These are phyloP conservation scores for Aspergillus mulundensis DNA, from an alignment of 495 filamentous ascomycete genomes.

Conservation along the genomic window DNA sequence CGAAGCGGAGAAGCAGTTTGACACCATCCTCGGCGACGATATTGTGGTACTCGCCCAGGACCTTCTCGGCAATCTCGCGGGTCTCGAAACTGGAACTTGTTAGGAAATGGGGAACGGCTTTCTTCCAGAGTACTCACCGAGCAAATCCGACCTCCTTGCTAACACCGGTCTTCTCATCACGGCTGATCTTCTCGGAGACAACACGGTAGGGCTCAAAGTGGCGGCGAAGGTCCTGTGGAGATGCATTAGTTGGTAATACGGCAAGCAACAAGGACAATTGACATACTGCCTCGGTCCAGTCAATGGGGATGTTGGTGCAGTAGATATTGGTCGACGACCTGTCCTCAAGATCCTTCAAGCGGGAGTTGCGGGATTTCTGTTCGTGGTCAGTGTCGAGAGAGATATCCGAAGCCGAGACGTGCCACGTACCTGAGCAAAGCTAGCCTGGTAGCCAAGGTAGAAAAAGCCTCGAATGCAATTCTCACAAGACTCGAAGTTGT, in stretches of 20 bases:
- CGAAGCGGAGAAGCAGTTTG: slow-evolving; percentile 88
- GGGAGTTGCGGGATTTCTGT: slow-evolving; percentile 92
- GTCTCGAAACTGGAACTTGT: slow-evolving; percentile 64
- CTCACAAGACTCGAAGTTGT: slow-evolving; percentile 80
- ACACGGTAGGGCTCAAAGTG: slow-evolving; percentile 77
- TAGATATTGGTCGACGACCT: slow-evolving; percentile 90
- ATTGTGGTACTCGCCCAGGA: slow-evolving; percentile 78
- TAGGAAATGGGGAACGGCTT: neutral
- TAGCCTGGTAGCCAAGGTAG: slow-evolving; percentile 89
- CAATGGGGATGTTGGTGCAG: slow-evolving; percentile 87
- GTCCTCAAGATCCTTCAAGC: slow-evolving; percentile 88
- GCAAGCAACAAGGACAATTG: neutral
- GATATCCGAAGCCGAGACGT: neutral
- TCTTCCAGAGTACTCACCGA: slow-evolving; percentile 53
- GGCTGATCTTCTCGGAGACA: slow-evolving; percentile 87
- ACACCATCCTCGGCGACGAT: slow-evolving; percentile 63
- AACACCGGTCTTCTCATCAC: slow-evolving; percentile 73
- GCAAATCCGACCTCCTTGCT: slow-evolving; percentile 98
- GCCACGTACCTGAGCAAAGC: slow-evolving; percentile 73
- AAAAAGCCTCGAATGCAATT: slow-evolving; percentile 96
- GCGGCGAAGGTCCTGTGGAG: slow-evolving; percentile 32
- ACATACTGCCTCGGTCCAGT: slow-evolving; percentile 81
- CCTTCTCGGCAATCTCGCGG: slow-evolving; percentile 79
- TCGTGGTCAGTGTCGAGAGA: slow-evolving; percentile 13
- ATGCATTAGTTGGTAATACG: slow-evolving; percentile 2